A percentile compares a stretch with the other conserved stretches of the same genome.
These are phyloP conservation scores for Fusarium phyllophilum DNA, from an alignment of 2,329 filamentous ascomycete species.

Conservation along the genomic window DNA sequence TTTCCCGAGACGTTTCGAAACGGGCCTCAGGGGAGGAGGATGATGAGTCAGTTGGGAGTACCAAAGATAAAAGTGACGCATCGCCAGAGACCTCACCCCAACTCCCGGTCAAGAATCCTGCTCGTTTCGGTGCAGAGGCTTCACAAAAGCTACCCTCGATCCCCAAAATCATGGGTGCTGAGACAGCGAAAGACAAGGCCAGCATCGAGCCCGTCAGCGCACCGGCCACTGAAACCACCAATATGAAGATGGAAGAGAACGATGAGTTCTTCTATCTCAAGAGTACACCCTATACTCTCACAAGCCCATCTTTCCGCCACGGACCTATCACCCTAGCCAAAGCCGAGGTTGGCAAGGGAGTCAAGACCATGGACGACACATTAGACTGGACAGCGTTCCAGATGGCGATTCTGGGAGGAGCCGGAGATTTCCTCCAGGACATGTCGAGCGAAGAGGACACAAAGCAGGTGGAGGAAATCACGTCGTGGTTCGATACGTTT, in stretches of 20 bases:
- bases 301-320: conserved; percentile 62
- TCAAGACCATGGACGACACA: conserved; percentile 57
- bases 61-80: conserved; percentile 1
- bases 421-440: conserved; percentile 61
- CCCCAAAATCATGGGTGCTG: conserved; percentile 35
- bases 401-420: conserved; percentile 70
- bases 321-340: conserved; percentile 65
- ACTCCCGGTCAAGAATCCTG: conserved; percentile 38
- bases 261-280: conserved; percentile 60
- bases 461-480: conserved; percentile 56
- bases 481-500: conserved; percentile 63
- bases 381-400: conserved; percentile 74
- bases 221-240: neutral
- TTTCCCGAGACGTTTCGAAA: conserved; percentile 41
- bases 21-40: neutral
- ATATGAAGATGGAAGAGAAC: conserved; percentile 46
- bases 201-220: conserved; percentile 9
- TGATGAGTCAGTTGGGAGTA: conserved; percentile 5
- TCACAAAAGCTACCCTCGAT: conserved; percentile 40
- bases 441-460: conserved; percentile 56
- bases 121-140: conserved; percentile 20
- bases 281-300: conserved; percentile 61
- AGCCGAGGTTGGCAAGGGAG: conserved; percentile 52
- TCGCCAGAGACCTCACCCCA: conserved; percentile 6
- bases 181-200: conserved; percentile 12